These are phyloP conservation scores for Pichia sp. DNA, from an alignment of 1,139 yeast species.

Conservation along the genomic window DNA sequence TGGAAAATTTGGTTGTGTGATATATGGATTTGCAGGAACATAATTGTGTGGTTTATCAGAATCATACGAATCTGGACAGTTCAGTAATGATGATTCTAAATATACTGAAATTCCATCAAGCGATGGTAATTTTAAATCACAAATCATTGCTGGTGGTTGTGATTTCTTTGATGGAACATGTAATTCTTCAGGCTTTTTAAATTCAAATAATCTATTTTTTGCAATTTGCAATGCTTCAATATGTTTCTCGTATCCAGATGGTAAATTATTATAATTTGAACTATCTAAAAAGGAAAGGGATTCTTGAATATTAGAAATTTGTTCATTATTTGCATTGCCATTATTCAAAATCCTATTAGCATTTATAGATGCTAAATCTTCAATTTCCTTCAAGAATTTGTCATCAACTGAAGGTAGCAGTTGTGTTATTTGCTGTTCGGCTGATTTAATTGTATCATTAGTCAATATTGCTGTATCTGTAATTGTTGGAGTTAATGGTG, in stretches of 20 bases:
- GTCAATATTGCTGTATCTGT: background rate
- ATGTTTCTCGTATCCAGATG: conserved; percentile 45
- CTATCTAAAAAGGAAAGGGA: conserved; percentile 19
- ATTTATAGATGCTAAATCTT: conserved; percentile 10
- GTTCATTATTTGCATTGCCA: conserved; percentile 5
- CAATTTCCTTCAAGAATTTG: conserved; percentile 5
- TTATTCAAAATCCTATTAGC: conserved; percentile 11
- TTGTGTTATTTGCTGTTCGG: too few relatives aligned
- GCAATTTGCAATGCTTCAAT: conserved; percentile 41
- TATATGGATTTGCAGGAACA: conserved; percentile 77
- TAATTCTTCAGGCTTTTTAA: conserved; percentile 14
- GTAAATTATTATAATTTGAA: conserved; percentile 30
- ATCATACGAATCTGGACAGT: conserved; percentile 90
- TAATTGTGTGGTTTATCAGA: conserved; percentile 82
- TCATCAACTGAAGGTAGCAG: background rate
- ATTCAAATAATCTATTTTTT: conserved; percentile 32
- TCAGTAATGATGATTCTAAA: conserved; percentile 70
- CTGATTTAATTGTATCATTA: background rate
- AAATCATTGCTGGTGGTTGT: conserved; percentile 16
- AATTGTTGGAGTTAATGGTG: background rate
- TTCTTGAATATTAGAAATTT: conserved; percentile 9
- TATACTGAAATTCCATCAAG: conserved; percentile 49
- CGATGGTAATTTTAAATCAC: conserved; percentile 42
- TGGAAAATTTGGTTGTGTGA: conserved; percentile 88
- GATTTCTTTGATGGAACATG: conserved; percentile 15